Conservation (phyloP, 192 early-diverging fungal species). For the Jimgerdemannia lactiflua region DNA sequence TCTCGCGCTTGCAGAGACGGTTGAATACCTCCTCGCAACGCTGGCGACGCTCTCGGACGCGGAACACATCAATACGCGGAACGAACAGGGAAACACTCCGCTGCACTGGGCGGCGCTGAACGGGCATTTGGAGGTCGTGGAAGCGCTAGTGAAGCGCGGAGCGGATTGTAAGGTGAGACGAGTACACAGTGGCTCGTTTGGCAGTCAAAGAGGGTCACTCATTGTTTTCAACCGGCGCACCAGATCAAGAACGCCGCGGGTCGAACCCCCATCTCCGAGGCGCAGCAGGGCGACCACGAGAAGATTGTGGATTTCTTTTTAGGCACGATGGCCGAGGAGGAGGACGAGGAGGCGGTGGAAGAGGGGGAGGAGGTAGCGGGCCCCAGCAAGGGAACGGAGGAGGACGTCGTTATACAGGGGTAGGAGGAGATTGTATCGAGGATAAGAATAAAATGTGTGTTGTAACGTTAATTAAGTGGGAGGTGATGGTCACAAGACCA, state of each 20-base stretch:
- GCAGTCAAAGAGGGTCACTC: not conserved
- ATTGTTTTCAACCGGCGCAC: not conserved
- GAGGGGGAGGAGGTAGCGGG: conserved; percentile 33
- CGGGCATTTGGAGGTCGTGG: conserved; percentile 66
- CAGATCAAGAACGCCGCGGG: conserved; percentile 49
- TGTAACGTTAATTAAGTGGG: not conserved
- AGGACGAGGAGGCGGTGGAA: conserved; percentile 29
- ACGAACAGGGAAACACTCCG: conserved; percentile 65
- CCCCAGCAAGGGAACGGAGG: conserved; percentile 2
- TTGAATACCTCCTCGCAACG: conserved; percentile 43
- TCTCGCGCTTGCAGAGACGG: conserved; percentile 40
- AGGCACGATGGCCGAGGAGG: conserved; percentile 46
- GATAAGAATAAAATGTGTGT: conserved; percentile 7
- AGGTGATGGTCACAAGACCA: too few species aligned
- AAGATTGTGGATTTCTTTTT: conserved; percentile 50
- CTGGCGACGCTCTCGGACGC: conserved; percentile 19
- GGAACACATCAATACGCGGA: conserved; percentile 46
- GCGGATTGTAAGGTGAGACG: conserved; percentile 57
- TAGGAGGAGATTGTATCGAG: conserved; percentile 19
- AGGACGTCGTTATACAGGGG: conserved; percentile 11
- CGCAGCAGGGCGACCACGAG: conserved; percentile 43
- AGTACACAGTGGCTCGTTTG: not conserved
- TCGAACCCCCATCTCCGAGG: conserved; percentile 46
- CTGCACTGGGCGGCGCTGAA: conserved; percentile 88
- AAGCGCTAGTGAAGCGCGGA: conserved; percentile 57